Evolutionary conservation across 2,329 filamentous ascomycete species (phyloP).

Genomic region (Amauroascus niger): DNA sequence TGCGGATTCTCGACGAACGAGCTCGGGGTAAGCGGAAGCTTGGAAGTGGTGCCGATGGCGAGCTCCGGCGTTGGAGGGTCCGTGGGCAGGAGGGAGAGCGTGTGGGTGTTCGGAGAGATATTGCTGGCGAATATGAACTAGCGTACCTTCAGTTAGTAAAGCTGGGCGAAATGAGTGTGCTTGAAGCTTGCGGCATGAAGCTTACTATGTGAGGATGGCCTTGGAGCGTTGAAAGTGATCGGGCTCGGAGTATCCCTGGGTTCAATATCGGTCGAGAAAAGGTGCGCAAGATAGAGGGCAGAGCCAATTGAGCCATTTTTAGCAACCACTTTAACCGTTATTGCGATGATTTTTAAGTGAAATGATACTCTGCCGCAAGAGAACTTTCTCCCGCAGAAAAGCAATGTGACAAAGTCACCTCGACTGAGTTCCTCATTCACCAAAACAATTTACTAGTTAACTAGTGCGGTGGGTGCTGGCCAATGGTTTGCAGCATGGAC

Average conservation of each 20-base stretch:
- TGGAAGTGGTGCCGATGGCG: conserved; percentile 46
- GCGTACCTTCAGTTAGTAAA: neutral
- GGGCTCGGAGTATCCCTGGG: neutral
- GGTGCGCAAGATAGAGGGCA: neutral
- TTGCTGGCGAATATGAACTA: conserved; percentile 32
- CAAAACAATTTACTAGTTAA: too few species aligned
- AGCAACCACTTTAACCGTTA: neutral
- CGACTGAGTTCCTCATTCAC: too few species aligned
- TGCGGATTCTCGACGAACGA: conserved; percentile 48
- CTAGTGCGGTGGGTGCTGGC: too few species aligned
- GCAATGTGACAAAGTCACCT: neutral
- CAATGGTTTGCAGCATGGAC: too few species aligned
- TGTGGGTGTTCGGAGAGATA: conserved; percentile 30
- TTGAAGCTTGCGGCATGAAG: neutral
- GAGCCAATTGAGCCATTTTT: conserved; percentile 1
- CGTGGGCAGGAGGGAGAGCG: conserved; percentile 50
- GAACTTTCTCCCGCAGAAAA: too few species aligned
- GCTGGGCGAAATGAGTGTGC: neutral
- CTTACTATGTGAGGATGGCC: conserved; percentile 15
- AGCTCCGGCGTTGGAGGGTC: conserved; percentile 45
- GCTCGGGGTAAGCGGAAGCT: conserved; percentile 48
- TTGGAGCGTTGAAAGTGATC: conserved; percentile 11
- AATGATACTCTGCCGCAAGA: too few species aligned
- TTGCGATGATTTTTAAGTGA: too few species aligned
- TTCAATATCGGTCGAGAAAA: neutral